These are phyloP conservation scores for Kitagawia praeruptora DNA, from an alignment of 129 eudicot genomes.

Conservation along the genomic window DNA sequence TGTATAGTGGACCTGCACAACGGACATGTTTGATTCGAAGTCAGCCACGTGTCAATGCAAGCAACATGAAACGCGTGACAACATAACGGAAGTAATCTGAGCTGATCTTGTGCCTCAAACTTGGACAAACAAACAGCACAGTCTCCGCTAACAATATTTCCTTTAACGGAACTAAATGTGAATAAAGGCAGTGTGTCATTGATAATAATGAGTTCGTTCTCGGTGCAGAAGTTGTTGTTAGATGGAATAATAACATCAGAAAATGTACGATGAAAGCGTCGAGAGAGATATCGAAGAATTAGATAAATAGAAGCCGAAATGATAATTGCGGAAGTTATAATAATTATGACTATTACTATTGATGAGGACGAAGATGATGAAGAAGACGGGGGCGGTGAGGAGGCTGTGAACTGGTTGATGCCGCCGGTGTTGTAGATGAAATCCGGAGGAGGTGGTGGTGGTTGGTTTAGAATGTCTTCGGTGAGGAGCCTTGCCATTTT, in stretches of 20 bases:
- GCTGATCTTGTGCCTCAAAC: slow-evolving; percentile 55
- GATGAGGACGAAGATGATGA: slow-evolving; percentile 35
- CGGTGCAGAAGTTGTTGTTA: background rate
- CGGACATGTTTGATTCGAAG: slow-evolving; percentile 63
- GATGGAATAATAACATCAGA: slow-evolving; percentile 29
- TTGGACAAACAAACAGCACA: slow-evolving; percentile 77
- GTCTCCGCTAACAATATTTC: slow-evolving; percentile 41
- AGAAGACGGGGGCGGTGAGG: background rate
- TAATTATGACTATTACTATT: slow-evolving; percentile 30
- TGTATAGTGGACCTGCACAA: slow-evolving; percentile 58
- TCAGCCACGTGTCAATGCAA: slow-evolving; percentile 69
- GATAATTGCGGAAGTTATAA: slow-evolving; percentile 52
- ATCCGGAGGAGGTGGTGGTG: background rate
- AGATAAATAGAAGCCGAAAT: slow-evolving; percentile 57
- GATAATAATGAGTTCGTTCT: background rate
- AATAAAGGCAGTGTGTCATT: slow-evolving; percentile 52
- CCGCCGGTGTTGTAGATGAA: background rate
- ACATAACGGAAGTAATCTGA: slow-evolving; percentile 59
- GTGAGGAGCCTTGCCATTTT: background rate
- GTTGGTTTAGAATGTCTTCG: background rate
- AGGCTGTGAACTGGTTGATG: background rate
- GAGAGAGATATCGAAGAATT: slow-evolving; percentile 46
- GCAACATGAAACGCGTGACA: slow-evolving; percentile 68
- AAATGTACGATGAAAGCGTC: slow-evolving; percentile 33
- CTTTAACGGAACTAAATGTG: slow-evolving; percentile 54